Evolutionary conservation across 164 flowering plant genomes (phyloP), one percentile per base, ranked within the genome.

Genomic region (Berberis vulgaris): DNA sequence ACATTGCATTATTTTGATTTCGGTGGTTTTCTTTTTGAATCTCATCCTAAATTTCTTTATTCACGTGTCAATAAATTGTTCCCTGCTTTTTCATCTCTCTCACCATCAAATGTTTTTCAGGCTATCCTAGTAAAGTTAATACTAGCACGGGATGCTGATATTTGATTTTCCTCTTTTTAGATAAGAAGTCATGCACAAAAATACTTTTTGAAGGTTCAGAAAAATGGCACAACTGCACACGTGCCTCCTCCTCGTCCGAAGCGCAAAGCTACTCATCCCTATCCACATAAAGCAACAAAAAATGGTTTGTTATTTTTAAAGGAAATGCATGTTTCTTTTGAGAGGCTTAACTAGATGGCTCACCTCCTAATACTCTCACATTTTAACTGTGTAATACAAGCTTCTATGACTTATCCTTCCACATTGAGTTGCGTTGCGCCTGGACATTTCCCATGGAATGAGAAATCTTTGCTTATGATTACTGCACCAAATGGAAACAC

Each of bases 211-310:
- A 93, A 90, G 79, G 97, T 88, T 66, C 98, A 93, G 67, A 93
- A 87, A 81, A 93, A 84, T 78, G 97, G 98, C 60, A 76, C 90
- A 64, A 60, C 72, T 42, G 96, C 88, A 38, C 98, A 93, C 71
- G 97, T 93, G 41, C 98, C 98, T 41, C 98, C 98, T 13, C 97
- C 98, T 69, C 88, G 97, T 8, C 96, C 97, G 13, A 93, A 93
- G 78, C 85, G 98, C 71, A 93, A 90, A 78, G 97, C 97, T 57
- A 61, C 94, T 69, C 91, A 88, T 80, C 97, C 96, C 70, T 93
- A 90, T 62, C 97, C 98, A 0, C 98, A 87, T 50, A 90, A 93
- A 72, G 89, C 90, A 43, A 65, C 87, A 6, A 90, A 87, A 82
- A 82, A 82, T 77, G 96, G 98, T 93, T 40, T 66, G 81, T 65